phyloP scores from a whole-genome alignment of 495 filamentous ascomycete species.

The Cenococcum geophilum region DNA sequence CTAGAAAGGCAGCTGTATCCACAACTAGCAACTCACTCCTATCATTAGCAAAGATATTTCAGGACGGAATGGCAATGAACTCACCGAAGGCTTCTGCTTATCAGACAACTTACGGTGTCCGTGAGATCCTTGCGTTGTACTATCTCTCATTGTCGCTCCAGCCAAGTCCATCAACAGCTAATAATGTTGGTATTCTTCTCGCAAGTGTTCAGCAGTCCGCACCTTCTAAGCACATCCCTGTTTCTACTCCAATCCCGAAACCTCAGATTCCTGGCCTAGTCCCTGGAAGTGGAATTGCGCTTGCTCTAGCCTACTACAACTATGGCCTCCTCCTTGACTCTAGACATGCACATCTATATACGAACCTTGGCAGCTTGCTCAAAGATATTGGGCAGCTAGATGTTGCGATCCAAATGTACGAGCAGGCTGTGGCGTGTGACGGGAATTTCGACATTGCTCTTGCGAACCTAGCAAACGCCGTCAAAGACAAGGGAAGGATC shows the following conservation, averaged over 20 bases:
- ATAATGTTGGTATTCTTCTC: slow-evolving; percentile 95
- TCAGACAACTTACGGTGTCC: slow-evolving; percentile 65
- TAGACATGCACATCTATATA: slow-evolving; percentile 95
- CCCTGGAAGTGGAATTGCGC: slow-evolving; percentile 77
- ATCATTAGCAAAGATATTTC: slow-evolving; percentile 95
- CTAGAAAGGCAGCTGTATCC: slow-evolving; percentile 75
- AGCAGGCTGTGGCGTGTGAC: slow-evolving; percentile 87
- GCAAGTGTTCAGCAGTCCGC: slow-evolving; percentile 83
- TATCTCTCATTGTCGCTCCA: slow-evolving; percentile 93
- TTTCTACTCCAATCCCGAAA: slow-evolving; percentile 21
- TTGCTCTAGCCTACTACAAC: slow-evolving; percentile 91
- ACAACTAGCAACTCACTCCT: slow-evolving; percentile 95
- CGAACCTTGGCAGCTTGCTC: slow-evolving; percentile 88
- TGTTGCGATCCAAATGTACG: slow-evolving; percentile 94
- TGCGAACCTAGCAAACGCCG: slow-evolving; percentile 94
- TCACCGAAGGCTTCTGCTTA: slow-evolving; percentile 54
- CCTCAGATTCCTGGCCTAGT: slow-evolving; percentile 66
- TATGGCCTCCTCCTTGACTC: slow-evolving; percentile 83
- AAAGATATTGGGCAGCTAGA: slow-evolving; percentile 95
- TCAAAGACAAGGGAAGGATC: slow-evolving; percentile 92
- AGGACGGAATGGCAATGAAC: slow-evolving; percentile 89
- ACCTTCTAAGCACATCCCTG: slow-evolving; percentile 24
- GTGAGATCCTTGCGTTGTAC: slow-evolving; percentile 92
- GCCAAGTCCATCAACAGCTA: slow-evolving; percentile 94
- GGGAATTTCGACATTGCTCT: slow-evolving; percentile 92